phyloP scores from a whole-genome alignment of 305 asterid species.

The Fraxinus paxiana region DNA sequence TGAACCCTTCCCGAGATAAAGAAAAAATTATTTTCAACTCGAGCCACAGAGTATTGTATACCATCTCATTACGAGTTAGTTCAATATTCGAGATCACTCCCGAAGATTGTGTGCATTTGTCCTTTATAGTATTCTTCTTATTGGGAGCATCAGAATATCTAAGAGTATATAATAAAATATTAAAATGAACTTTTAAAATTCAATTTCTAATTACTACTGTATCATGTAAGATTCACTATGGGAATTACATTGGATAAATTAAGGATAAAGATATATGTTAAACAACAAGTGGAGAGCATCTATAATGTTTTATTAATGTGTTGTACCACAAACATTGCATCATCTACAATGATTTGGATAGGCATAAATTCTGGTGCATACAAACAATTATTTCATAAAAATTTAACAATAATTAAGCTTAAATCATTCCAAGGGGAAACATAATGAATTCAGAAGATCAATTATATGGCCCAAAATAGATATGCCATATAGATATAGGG shows the following conservation, averaged over 20 bases:
- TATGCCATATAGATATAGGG: not conserved
- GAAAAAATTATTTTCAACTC: not conserved
- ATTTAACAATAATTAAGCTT: not conserved
- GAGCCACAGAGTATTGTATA: not conserved
- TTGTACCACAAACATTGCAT: constrained; percentile 7
- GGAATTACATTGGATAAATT: not conserved
- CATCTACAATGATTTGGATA: constrained; percentile 1
- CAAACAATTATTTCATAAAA: not conserved
- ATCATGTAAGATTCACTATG: constrained; percentile 2
- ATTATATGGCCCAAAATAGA: constrained; percentile 6
- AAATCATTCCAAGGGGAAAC: not conserved
- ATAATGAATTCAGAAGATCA: not conserved
- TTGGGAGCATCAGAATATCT: not conserved
- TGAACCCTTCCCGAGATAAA: not conserved
- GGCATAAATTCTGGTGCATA: constrained; percentile 4
- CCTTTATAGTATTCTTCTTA: not conserved
- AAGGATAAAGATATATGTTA: not conserved
- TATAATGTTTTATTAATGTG: not conserved
- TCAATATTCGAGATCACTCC: not conserved
- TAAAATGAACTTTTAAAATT: not conserved
- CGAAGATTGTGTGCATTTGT: not conserved
- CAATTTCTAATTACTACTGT: not conserved
- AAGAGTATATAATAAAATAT: not conserved
- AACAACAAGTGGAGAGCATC: constrained; percentile 2
- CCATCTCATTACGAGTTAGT: not conserved